Base-by-base conservation (phyloP, 441 rosid species). In the Aleurites moluccanus region DNA sequence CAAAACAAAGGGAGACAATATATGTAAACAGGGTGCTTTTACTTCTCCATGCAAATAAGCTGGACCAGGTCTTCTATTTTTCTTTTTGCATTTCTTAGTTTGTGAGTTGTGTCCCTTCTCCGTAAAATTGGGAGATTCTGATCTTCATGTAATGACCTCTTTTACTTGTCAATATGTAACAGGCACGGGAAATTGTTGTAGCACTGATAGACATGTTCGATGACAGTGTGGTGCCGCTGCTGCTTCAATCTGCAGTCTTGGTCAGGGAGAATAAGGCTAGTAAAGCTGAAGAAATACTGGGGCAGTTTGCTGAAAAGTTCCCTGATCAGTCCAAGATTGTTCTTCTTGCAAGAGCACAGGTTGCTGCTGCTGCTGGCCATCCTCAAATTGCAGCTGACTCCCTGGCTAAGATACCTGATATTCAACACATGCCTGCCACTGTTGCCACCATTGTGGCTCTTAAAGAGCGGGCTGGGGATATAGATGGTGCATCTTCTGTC, bases 401-500 rank as follows among this genome's bases (percentile, higher is more conserved):
- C 49, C 80, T 96, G 68, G 79, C 87, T 52, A 90, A 83, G 84
- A 81, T 93, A 71, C 73, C 85, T 68, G 97, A 92, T 76, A 96
- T 92, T 76, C 95, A 91, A 79, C 95, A 89, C 90, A 84, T 81
- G 88, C 98, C 97, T 66, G 93, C 93, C 53, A 88, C 96, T 73
- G 97, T 91, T 64, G 96, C 99, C 20, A 95, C 99, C 73, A 84
- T 93, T 50, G 95, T 91, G 69, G 83, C 93, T 57, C 91, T 95
- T 45, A 93, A 89, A 83, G 99, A 95, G 86, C 93, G 89, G 66
- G 94, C 89, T 63, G 97, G 99, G 64, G 97, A 95, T 78, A 86
- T 85, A 40, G 90, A 88, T 9, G 96, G 97, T 63, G 98, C 99
- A 21, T 84, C 89, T 42, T 82, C 86, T 33, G 83, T 88, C 40